Base-by-base conservation (phyloP, 2,329 filamentous ascomycete genomes). In the Colletotrichum tofieldiae region DNA sequence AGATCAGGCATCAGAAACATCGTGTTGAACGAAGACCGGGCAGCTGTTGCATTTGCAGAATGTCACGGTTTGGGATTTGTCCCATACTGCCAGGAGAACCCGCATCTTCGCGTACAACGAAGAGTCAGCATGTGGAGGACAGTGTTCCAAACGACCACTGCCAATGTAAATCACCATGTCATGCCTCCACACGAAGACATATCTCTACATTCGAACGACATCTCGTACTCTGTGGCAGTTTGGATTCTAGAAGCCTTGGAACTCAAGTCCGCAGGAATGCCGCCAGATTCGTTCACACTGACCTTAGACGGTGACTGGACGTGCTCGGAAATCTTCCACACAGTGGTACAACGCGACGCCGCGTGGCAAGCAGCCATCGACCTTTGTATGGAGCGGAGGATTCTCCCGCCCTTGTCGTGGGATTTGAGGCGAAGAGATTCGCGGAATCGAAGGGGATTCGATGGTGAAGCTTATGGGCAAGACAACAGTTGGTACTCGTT, bases 41-140 rank as follows among this genome's bases (percentile, higher is more conserved):
- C 14, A 0, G 47, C 62, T 16, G 39, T 66, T 3, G 37, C 29
- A 0, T n/a, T 32, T 0, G 2, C 56, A 1, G 63, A 56, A 18
- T 71, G 32, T 1, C 63, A 71, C 23, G 68, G 37, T 0, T 49
- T 39, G 3, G 68, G 68, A 0, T 47, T 67, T 5, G 45, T 63
- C n/a, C 68, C 68, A 6, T 71, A 56, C n/a, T 71, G 68, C 32
- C 29, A 1, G 1, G 49, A 71, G 41, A 71, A 67, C 26, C 68
- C 26, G 9, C n/a, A 3, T 1, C 68, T 67, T 3, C 68, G 64
- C 14, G 32, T 71, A 4, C 35, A 71, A 20, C 58, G 68, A 0
- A 23, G 63, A 0, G 56, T 62, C 4, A 62, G 18, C 26, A 14
- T 71, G 16, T 67, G 63, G 68, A 37, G 37, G 20, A 60, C 37